Evolutionary conservation across 2,329 filamentous ascomycete species (phyloP).

Genomic region (Fusarium graminum): DNA sequence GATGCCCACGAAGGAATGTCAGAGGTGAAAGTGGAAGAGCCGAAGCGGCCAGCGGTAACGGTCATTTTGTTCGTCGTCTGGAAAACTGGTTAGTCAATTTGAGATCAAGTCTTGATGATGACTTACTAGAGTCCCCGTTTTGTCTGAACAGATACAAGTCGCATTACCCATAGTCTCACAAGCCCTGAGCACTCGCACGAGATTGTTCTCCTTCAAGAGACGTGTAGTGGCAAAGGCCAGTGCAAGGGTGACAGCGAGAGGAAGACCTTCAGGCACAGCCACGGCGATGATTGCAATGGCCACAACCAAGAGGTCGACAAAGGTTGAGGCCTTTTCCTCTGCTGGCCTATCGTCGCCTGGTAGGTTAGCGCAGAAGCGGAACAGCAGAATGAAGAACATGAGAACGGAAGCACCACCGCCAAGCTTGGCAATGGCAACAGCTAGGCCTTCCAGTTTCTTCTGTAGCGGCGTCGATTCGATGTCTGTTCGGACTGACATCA

Average conservation of each 20-base stretch:
- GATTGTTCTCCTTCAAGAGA: constrained; percentile 82
- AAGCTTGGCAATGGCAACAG: constrained; percentile 81
- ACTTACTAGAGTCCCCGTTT: constrained; percentile 70
- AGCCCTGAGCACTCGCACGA: constrained; percentile 80
- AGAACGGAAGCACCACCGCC: constrained; percentile 82
- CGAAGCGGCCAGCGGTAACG: constrained; percentile 71
- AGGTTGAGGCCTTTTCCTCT: constrained; percentile 82
- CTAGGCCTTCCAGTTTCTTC: constrained; percentile 79
- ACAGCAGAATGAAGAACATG: constrained; percentile 87
- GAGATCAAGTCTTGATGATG: accelerated
- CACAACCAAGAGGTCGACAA: constrained; percentile 81
- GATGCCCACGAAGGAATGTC: constrained; percentile 33
- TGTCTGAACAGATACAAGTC: constrained; percentile 77
- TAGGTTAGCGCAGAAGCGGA: constrained; percentile 83
- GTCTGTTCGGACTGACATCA: constrained; percentile 79
- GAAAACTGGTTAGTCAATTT: neutral
- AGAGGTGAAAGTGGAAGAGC: constrained; percentile 59
- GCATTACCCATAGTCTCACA: constrained; percentile 88
- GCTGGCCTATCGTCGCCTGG: constrained; percentile 64
- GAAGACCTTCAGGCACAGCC: constrained; percentile 81
- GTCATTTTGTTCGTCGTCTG: constrained; percentile 73
- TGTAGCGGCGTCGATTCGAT: constrained; percentile 82
- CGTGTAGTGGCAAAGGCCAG: constrained; percentile 81
- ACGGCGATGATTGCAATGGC: constrained; percentile 85
- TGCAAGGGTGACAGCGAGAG: constrained; percentile 81